These are phyloP conservation scores for Apophysomyces trapeziformis DNA, from an alignment of 371 early-diverging fungal genomes.

Conservation along the genomic window DNA sequence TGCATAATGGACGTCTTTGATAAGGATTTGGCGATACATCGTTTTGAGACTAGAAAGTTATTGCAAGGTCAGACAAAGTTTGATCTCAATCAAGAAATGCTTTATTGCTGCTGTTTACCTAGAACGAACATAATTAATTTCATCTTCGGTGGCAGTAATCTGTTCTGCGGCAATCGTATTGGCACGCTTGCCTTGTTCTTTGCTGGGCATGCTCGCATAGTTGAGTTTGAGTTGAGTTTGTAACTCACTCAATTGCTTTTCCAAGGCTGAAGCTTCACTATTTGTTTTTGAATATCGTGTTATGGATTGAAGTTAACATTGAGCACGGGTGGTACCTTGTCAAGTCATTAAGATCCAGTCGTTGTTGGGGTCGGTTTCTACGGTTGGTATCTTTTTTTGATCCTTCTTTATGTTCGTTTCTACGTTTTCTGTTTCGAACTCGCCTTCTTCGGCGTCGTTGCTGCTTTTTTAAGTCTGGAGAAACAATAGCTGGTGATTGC, in stretches of 20 bases:
- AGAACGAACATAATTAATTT: slow-evolving; percentile 48
- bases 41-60: slow-evolving; percentile 32
- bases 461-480: slow-evolving; percentile 34
- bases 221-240: slow-evolving; percentile 49
- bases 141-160: slow-evolving; percentile 50
- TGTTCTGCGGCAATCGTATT: slow-evolving; percentile 40
- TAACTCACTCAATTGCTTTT: slow-evolving; percentile 47
- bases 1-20: slow-evolving; percentile 37
- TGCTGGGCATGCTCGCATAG: slow-evolving; percentile 39
- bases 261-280: slow-evolving; percentile 55
- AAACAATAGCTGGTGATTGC: slow-evolving; percentile 25
- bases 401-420: slow-evolving; percentile 17
- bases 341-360: slow-evolving; percentile 27
- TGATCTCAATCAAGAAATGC: background rate
- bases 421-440: slow-evolving; percentile 32
- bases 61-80: background rate
- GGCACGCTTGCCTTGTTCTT: slow-evolving; percentile 43
- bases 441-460: slow-evolving; percentile 37
- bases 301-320: background rate
- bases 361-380: slow-evolving; percentile 4
- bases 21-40: slow-evolving; percentile 40
- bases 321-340: slow-evolving; percentile 21
- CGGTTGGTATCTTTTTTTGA: slow-evolving; percentile 3
- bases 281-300: slow-evolving; percentile 3
- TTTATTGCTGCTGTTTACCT: slow-evolving; percentile 27